phyloP scores from a whole-genome alignment of 2,329 filamentous ascomycete genomes.

The Dactylellina sp. region DNA sequence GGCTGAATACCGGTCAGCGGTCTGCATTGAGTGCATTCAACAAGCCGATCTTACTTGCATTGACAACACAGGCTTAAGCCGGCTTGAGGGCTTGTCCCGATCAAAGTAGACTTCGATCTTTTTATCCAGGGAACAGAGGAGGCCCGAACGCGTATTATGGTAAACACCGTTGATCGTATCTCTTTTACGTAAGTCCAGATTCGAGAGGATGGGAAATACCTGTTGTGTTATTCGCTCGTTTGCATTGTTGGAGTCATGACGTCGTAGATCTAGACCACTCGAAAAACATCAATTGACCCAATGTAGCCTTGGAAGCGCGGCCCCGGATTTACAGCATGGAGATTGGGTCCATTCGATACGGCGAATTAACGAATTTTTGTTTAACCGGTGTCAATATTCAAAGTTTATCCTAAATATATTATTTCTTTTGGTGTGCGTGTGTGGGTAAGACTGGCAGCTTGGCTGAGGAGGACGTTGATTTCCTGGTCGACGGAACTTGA shows the following conservation, averaged over 20 bases:
- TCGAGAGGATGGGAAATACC: background rate
- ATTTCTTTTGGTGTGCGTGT: too few relatives aligned
- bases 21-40: conserved; percentile 3
- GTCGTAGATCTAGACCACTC: background rate
- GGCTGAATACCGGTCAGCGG: background rate
- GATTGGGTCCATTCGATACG: too few relatives aligned
- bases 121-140: background rate
- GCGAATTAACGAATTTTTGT: too few relatives aligned
- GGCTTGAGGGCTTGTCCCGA: background rate
- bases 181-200: background rate
- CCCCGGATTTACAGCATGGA: background rate
- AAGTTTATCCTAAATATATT: too few relatives aligned
- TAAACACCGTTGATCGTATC: too few relatives aligned
- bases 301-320: background rate
- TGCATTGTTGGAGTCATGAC: background rate
- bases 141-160: background rate
- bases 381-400: too few relatives aligned
- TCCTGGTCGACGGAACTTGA: too few relatives aligned
- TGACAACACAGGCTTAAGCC: background rate
- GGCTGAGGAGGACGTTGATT: too few relatives aligned
- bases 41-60: too few relatives aligned
- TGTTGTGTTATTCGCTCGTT: background rate
- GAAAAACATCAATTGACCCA: background rate
- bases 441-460: too few relatives aligned
- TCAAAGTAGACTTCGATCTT: background rate